Base-by-base conservation (phyloP, 495 filamentous ascomycete species). In the Monascus purpureus region DNA sequence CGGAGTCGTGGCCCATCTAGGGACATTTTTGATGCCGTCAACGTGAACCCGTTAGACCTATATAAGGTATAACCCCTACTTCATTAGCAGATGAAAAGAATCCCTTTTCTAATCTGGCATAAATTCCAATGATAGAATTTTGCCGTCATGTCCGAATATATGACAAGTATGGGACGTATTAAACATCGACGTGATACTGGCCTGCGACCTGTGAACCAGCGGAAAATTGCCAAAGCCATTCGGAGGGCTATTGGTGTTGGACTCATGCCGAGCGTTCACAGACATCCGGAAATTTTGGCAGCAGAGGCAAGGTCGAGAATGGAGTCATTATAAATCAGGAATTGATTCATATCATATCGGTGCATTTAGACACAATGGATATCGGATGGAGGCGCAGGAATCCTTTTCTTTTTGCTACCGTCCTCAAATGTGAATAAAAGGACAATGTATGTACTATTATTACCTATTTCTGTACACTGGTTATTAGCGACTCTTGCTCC, bases 161-260 rank as follows among this genome's bases (percentile, higher is more conserved):
- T 85, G 42, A 88, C 81, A 0, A 44, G 71, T 7, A 76, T 83
- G 65, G 90, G 90, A 13, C 72, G 86, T 17, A 95, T 97, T 51
- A 83, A 74, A 57, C 73, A 77, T 46, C 55, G 70, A 6, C 59
- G 43, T 8, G 60, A 73, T 2, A 95, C 90, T 2, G 90, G 88
- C 4, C 60, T 96, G 32, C 68, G 84, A 24, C 77, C 79, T 13
- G 79, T 82, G 31, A 96, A 96, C 60, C 90, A 97, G 61, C 67
- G 90, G 34, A 79, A 80, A 53, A 77, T 96, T 49, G 80, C 87
- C 17, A 95, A 90, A 62, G 86, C 90, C 15, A 79, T 97, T 31
- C 64, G 92, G 41, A 67, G 90, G 42, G 76, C 82, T 22, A 75
- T 95, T 44, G 90, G 85, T 4, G 61, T 94, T 37, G 90, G 90